Base-by-base conservation (phyloP, 495 filamentous ascomycete genomes). In the Aspergillus hancockii region DNA sequence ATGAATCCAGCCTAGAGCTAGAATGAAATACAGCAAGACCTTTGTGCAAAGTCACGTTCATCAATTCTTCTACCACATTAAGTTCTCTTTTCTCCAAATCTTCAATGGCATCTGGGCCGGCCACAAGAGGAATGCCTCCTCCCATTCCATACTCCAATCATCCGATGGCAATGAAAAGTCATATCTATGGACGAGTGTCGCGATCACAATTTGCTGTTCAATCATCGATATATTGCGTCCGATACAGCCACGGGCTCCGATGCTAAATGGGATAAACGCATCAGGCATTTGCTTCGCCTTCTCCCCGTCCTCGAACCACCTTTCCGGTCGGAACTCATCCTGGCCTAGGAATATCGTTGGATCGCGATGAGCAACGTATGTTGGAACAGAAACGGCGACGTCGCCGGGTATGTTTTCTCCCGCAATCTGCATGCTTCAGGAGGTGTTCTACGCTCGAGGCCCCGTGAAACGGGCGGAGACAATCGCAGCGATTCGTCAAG, bases 401-500 rank as follows among this genome's bases (percentile, higher is more conserved):
- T 45, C 38, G 0, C 64, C 67, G 7, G 74, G 62, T 14, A 77
- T 71, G 10, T 59, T 58, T 7, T 63, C 53, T 7, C 62, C 69
- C 12, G 36, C 56, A 25, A 77, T 67, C 9, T 19, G 52, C 46
- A 70, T 45, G 2, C 74, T 73, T 67, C 59, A 0, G 64, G 62
- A 2, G 70, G 67, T 7, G 67, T 71, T 8, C 59, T 45, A 9
- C 75, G 66, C 57, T 60, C 68, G 9, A 65, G 60, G 10, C 54
- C 63, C 3, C 57, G 54, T 25, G 65, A 46, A 4, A 65, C 52
- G 19, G 72, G 60, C 0, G 76, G 74, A 43, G 67, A 60, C 1
- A 79, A 52, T 4, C 77, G 66, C 52, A 81, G 47, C 0, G 67
- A 52, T 60, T 81, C 77, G 46, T 79, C 70, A 10, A 78, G 59